Evolutionary conservation across 73 alveolate species (phyloP).

Genomic region (Vitrella brassicaformis): DNA sequence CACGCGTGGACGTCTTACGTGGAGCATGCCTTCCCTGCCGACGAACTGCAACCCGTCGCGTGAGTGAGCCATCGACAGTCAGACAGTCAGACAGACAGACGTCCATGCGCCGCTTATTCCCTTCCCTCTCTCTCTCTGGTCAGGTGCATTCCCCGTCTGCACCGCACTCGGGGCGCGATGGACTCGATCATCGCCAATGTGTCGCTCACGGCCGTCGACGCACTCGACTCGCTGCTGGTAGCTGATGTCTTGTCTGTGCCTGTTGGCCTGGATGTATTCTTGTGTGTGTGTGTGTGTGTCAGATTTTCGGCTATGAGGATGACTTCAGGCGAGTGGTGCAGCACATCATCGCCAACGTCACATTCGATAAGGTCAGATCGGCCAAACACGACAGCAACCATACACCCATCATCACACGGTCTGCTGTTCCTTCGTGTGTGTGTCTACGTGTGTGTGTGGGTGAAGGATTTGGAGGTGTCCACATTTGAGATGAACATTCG

Average conservation of each 20-base stretch:
- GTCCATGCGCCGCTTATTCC: too few relatives aligned
- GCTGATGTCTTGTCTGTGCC: neutral
- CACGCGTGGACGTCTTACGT: too few relatives aligned
- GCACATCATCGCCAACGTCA: neutral
- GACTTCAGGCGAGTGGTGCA: neutral
- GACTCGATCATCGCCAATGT: slow-evolving; percentile 21
- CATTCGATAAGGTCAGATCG: slow-evolving; percentile 1
- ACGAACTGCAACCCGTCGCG: slow-evolving; percentile 18
- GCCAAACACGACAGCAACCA: slow-evolving; percentile 9
- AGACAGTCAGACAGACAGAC: too few relatives aligned
- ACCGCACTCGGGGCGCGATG: slow-evolving; percentile 21
- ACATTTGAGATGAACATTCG: slow-evolving; percentile 30
- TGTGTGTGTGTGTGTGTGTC: neutral
- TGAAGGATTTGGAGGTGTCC: slow-evolving; percentile 12
- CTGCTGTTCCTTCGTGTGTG: too few relatives aligned
- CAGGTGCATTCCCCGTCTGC: too few relatives aligned
- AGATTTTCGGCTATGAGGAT: neutral
- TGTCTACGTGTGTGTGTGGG: too few relatives aligned
- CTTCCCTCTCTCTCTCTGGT: too few relatives aligned
- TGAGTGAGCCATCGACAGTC: too few relatives aligned
- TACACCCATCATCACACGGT: too few relatives aligned
- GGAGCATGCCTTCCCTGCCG: slow-evolving; percentile 28
- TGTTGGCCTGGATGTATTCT: neutral
- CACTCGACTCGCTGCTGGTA: slow-evolving; percentile 14
- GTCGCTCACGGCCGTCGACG: slow-evolving; percentile 10